Base-by-base conservation (phyloP, 305 asterid genomes). In the Solanum hybrid region DNA sequence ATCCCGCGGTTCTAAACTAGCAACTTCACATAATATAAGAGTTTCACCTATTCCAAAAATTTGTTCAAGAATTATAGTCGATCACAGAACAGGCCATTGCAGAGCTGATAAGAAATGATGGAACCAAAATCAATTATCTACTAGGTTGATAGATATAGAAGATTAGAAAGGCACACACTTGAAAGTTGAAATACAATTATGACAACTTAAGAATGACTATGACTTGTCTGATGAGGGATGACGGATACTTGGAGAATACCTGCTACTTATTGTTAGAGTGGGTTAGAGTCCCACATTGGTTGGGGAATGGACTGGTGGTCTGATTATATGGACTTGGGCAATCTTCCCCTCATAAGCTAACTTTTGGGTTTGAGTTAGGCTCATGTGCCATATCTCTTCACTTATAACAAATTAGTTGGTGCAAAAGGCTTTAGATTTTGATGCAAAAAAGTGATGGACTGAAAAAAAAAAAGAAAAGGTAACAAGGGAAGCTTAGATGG, bases 101-200 rank as follows among this genome's bases (percentile, higher is more conserved):
- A 84, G 38, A 84, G 87, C 75, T 84, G 31, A 80, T n/a, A 40
- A 80, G 86, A 80, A 38, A 38, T 38, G 86, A 80, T 80, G 86
- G 35, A 38, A n/a, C 35, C 64, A 80, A 79, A 37, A 80, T 40
- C 86, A 38, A 80, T 80, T 14, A 10, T 80, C 86, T 80, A 38
- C 3, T 80, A 38, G 85, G 86, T 37, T 37, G 86, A 37, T 35
- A 35, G 34, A n/a, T 5, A 12, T 37, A 79, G 66, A 80, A 80
- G 66, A 80, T 26, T 38, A 38, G 8, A 80, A 7, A 80, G 36
- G 86, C 35, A 38, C n/a, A 80, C n/a, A 37, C 34, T 24, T 12
- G 66, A 38, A 79, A 79, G 26, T 24, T 12, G 66, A 40, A 80
- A 13, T 24, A 80, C 86, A n/a, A 24, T 13, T 38, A 27, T 38